These are phyloP conservation scores for Fusarium sp. DNA, from an alignment of 2,329 filamentous ascomycete genomes.

Conservation along the genomic window DNA sequence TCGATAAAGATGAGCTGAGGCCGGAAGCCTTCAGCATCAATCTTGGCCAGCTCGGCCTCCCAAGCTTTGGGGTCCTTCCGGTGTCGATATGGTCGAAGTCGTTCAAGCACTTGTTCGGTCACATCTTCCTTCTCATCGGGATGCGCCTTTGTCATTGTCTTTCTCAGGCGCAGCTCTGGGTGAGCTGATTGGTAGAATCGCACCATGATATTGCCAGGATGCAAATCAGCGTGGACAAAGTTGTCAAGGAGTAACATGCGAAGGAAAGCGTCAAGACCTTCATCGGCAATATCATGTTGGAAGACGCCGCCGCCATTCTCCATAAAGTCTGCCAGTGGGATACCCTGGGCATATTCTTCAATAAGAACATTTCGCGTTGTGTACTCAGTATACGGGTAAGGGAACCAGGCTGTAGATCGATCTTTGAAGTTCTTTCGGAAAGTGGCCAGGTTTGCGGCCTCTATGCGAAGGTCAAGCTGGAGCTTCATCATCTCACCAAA, in stretches of 20 bases:
- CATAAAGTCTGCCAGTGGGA: constrained; percentile 89
- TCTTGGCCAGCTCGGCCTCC: constrained; percentile 75
- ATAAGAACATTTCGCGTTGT: constrained; percentile 92
- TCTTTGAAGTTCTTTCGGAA: constrained; percentile 93
- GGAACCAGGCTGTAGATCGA: constrained; percentile 94
- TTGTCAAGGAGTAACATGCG: constrained; percentile 98
- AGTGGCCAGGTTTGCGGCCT: constrained; percentile 86
- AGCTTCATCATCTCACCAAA: constrained; percentile 99
- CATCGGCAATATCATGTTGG: constrained; percentile 92
- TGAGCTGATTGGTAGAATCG: constrained; percentile 90
- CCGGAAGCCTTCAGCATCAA: constrained; percentile 88
- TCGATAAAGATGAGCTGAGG: constrained; percentile 98
- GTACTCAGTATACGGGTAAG: constrained; percentile 91
- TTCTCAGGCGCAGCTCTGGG: constrained; percentile 64
- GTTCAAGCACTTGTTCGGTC: constrained; percentile 85
- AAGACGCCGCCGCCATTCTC: constrained; percentile 92
- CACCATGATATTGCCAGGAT: constrained; percentile 99
- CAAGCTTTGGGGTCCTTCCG: constrained; percentile 73
- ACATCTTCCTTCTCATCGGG: constrained; percentile 72
- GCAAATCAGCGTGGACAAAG: constrained; percentile 95
- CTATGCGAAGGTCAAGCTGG: constrained; percentile 95
- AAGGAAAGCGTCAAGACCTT: constrained; percentile 93
- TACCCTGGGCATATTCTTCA: constrained; percentile 95
- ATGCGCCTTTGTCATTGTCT: constrained; percentile 46
- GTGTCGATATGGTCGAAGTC: constrained; percentile 76